These are phyloP conservation scores for Glomus cerebriforme DNA, from an alignment of 192 early-diverging fungal species.

Conservation along the genomic window DNA sequence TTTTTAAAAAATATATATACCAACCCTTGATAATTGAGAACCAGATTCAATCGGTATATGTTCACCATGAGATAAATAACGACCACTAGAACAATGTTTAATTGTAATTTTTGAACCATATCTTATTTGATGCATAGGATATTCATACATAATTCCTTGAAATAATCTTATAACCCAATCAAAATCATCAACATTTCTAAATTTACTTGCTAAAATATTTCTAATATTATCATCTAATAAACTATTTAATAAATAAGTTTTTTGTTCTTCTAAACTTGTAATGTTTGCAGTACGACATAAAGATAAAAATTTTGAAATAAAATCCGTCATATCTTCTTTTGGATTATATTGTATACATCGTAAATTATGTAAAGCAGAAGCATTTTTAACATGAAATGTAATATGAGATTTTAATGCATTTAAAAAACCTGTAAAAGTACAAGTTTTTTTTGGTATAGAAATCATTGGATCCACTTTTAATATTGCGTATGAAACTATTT, in stretches of 20 bases:
- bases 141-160: slow-evolving; percentile 16
- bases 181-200: slow-evolving; percentile 3
- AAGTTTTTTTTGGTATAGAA: slow-evolving; percentile 1
- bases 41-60: neutral
- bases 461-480: slow-evolving; percentile 15
- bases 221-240: slow-evolving; percentile 15
- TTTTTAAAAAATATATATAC: neutral
- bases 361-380: neutral
- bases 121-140: slow-evolving; percentile 6
- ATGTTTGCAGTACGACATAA: slow-evolving; percentile 3
- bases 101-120: slow-evolving; percentile 12
- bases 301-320: slow-evolving; percentile 10
- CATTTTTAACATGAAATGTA: neutral
- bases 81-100: slow-evolving; percentile 10
- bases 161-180: slow-evolving; percentile 17
- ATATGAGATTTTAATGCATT: slow-evolving; percentile 16
- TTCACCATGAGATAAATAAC: slow-evolving; percentile 15
- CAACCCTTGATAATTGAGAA: neutral
- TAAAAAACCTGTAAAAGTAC: slow-evolving; percentile 3
- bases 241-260: slow-evolving; percentile 6
- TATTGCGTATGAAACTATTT: slow-evolving; percentile 13
- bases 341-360: slow-evolving; percentile 14
- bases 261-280: slow-evolving; percentile 16
- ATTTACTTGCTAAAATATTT: slow-evolving; percentile 8
- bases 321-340: slow-evolving; percentile 4